A percentile compares a stretch with the other conserved stretches of the same genome.
Conservation (phyloP, 805 yeast species). For the Starmerella etchellsii region DNA sequence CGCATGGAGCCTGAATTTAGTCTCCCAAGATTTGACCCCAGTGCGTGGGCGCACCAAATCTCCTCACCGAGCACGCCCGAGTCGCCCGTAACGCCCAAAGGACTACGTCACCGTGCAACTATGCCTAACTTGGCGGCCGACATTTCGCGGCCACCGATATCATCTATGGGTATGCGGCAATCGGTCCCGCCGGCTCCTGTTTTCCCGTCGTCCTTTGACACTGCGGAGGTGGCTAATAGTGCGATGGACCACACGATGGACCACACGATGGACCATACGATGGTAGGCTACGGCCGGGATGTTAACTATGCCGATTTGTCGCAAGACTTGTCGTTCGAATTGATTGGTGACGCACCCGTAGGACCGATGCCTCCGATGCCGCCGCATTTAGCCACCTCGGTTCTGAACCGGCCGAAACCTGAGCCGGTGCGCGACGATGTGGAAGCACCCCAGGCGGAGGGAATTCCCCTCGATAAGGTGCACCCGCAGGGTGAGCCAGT, state of each 20-base stretch:
- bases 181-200: too few species aligned
- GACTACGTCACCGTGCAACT: too few species aligned
- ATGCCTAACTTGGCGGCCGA: too few species aligned
- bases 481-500: slow-evolving; percentile 17
- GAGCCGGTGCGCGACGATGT: neutral
- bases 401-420: neutral
- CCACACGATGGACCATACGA: too few species aligned
- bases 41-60: neutral
- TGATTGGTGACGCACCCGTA: neutral
- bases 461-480: slow-evolving; percentile 1
- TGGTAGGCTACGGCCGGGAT: too few species aligned
- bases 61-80: neutral
- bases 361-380: slow-evolving; percentile 8
- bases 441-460: neutral
- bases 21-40: neutral
- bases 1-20: neutral
- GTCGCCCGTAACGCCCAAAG: neutral
- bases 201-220: too few species aligned
- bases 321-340: neutral
- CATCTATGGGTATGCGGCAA: too few species aligned
- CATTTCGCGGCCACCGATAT: too few species aligned
- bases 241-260: too few species aligned
- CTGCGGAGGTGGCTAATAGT: too few species aligned
- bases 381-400: neutral
- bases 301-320: neutral